A percentile compares a stretch with the other conserved stretches of the same genome.
Conservation (phyloP, 2,329 filamentous ascomycete species). For the Paracorniculantispora psalliotae region DNA sequence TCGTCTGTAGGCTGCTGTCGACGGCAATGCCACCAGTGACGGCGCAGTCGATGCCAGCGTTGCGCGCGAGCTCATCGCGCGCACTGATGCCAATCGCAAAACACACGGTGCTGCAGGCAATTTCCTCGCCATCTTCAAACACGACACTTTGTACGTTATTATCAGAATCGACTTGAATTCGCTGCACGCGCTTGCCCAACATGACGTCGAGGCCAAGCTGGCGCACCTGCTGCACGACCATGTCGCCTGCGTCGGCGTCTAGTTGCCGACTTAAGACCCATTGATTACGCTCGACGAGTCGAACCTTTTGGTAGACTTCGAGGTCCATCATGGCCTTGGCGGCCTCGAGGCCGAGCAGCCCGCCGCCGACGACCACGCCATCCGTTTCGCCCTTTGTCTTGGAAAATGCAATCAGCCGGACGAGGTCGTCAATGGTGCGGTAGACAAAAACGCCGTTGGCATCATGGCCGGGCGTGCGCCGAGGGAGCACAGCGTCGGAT, state of each 20-base stretch:
- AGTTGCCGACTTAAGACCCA: slow-evolving; percentile 82
- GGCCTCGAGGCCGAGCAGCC: slow-evolving; percentile 79
- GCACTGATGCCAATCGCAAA: slow-evolving; percentile 86
- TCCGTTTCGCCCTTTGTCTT: slow-evolving; percentile 60
- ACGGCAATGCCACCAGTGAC: slow-evolving; percentile 67
- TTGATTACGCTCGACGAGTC: slow-evolving; percentile 72
- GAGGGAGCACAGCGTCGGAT: slow-evolving; percentile 68
- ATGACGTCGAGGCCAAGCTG: slow-evolving; percentile 76
- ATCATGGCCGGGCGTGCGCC: slow-evolving; percentile 68
- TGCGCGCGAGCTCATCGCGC: slow-evolving; percentile 68
- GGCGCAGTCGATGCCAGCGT: slow-evolving; percentile 66
- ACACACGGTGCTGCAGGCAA: slow-evolving; percentile 76
- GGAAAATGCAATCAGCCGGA: slow-evolving; percentile 64
- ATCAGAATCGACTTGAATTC: slow-evolving; percentile 61
- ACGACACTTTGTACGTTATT: slow-evolving; percentile 68
- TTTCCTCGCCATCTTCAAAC: slow-evolving; percentile 75
- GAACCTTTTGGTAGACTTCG: slow-evolving; percentile 66
- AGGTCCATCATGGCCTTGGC: slow-evolving; percentile 91
- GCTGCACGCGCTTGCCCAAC: slow-evolving; percentile 68
- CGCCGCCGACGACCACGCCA: slow-evolving; percentile 77
- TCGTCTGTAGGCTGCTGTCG: slow-evolving; percentile 63
- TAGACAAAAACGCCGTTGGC: slow-evolving; percentile 87
- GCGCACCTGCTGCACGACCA: slow-evolving; percentile 78
- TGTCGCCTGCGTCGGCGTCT: slow-evolving; percentile 71
- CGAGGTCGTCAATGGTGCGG: slow-evolving; percentile 33